A percentile compares a stretch with the other conserved stretches of the same genome.
Conservation (phyloP, 352 stramenopile species). For the Phytophthora hibernalis region DNA sequence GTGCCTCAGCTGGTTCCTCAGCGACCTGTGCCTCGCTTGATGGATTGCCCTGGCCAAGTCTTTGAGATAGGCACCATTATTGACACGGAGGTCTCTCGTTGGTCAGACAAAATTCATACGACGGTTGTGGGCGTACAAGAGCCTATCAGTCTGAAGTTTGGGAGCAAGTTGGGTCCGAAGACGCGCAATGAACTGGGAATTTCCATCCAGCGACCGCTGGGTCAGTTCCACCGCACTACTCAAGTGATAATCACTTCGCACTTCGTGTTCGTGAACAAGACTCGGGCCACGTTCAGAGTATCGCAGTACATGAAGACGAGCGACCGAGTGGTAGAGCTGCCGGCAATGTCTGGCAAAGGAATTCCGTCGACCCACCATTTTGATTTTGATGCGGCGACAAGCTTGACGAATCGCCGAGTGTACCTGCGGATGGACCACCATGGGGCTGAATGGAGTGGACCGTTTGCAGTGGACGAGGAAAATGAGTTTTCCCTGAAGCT, state of each 20-base stretch:
- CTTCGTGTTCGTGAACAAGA: constrained; percentile 91
- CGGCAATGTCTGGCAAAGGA: constrained; percentile 45
- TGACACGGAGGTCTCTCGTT: constrained; percentile 82
- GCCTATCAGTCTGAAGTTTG: constrained; percentile 83
- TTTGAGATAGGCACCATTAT: constrained; percentile 91
- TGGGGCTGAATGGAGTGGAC: constrained; percentile 81
- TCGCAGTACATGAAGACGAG: constrained; percentile 70
- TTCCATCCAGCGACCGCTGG: constrained; percentile 84
- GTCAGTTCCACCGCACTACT: constrained; percentile 88
- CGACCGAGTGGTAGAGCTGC: constrained; percentile 73
- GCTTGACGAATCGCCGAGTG: constrained; percentile 56
- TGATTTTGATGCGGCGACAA: constrained; percentile 74
- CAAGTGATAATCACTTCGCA: constrained; percentile 88
- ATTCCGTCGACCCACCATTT: constrained; percentile 57
- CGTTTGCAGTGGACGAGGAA: constrained; percentile 84
- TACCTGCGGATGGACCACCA: constrained; percentile 83
- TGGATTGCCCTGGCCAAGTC: constrained; percentile 83
- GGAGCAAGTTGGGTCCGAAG: constrained; percentile 66
- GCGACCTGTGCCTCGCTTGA: constrained; percentile 73
- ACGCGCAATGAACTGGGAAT: constrained; percentile 85
- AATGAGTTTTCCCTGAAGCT: constrained; percentile 88
- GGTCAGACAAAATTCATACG: constrained; percentile 90
- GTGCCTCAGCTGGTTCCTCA: constrained; percentile 74
- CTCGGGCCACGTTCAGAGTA: constrained; percentile 74
- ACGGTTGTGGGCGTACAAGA: constrained; percentile 87